A percentile compares a stretch with the other conserved stretches of the same genome.
These are phyloP conservation scores for Dionaea muscipula DNA, from an alignment of 179 eudicot genomes.

Conservation along the genomic window DNA sequence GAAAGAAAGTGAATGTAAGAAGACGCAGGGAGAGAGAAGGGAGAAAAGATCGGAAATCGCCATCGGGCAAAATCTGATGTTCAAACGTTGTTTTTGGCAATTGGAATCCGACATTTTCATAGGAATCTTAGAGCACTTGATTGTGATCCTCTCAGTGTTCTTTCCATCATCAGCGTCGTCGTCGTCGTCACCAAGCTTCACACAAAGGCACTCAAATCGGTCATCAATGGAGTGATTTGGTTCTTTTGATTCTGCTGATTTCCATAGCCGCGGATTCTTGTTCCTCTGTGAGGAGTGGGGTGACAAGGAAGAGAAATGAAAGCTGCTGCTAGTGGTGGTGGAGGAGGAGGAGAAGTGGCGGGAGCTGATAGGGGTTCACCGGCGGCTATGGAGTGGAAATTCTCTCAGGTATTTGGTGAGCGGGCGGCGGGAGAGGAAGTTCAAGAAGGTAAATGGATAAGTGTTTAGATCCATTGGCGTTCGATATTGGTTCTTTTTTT, in stretches of 20 bases:
- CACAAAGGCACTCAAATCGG: too few species aligned
- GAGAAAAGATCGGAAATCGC: constrained; percentile 15
- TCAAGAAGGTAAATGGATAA: constrained; percentile 44
- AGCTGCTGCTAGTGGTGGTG: constrained; percentile 28
- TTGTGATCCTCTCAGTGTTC: not conserved
- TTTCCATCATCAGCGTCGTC: too few species aligned
- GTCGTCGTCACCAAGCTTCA: too few species aligned
- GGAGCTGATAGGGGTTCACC: constrained; percentile 23
- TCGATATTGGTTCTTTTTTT: not conserved
- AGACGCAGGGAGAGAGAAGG: constrained; percentile 7
- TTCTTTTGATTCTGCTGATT: constrained; percentile 1
- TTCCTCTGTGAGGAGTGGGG: constrained; percentile 1
- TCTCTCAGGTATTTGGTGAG: constrained; percentile 75
- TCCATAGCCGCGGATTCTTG: not conserved
- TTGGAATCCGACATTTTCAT: constrained; percentile 22
- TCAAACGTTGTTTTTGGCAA: constrained; percentile 15
- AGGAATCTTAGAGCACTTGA: constrained; percentile 8
- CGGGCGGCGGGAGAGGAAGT: constrained; percentile 70
- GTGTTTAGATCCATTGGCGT: constrained; percentile 11
- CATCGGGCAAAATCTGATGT: constrained; percentile 15
- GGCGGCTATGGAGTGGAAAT: constrained; percentile 57
- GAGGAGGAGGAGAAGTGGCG: constrained; percentile 21
- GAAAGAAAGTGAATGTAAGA: constrained; percentile 4
- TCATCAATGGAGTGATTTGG: constrained; percentile 16
- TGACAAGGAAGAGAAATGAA: constrained; percentile 17